Evolutionary conservation across 2,329 filamentous ascomycete species (phyloP).

Genomic region (Amesomyces nigricolor): DNA sequence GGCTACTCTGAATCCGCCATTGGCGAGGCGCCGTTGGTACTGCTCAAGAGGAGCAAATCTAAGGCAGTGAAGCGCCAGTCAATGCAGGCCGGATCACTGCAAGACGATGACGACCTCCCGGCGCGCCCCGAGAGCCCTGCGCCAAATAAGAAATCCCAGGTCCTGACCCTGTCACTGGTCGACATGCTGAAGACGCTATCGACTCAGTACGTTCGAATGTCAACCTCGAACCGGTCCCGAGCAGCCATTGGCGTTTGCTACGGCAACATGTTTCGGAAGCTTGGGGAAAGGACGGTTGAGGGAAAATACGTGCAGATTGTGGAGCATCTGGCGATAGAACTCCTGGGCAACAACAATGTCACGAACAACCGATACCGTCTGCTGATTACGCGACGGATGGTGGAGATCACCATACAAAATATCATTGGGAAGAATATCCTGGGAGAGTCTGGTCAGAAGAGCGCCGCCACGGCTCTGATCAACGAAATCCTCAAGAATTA

Average conservation of each 20-base stretch:
- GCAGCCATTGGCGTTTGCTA: slow-evolving; percentile 86
- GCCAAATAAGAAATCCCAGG: slow-evolving; percentile 62
- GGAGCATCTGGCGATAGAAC: slow-evolving; percentile 71
- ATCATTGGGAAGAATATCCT: slow-evolving; percentile 76
- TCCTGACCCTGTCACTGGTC: slow-evolving; percentile 66
- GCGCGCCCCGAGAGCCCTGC: slow-evolving; percentile 68
- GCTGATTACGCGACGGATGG: slow-evolving; percentile 76
- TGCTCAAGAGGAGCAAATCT: slow-evolving; percentile 65
- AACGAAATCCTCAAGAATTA: slow-evolving; percentile 93
- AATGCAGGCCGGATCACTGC: slow-evolving; percentile 49
- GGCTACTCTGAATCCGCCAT: slow-evolving; percentile 60
- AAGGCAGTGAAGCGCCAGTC: slow-evolving; percentile 52
- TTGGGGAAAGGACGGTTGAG: slow-evolving; percentile 81
- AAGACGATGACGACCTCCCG: slow-evolving; percentile 67
- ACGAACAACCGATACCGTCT: slow-evolving; percentile 82
- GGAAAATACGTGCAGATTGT: slow-evolving; percentile 75
- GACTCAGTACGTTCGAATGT: slow-evolving; percentile 69
- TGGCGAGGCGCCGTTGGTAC: slow-evolving; percentile 45
- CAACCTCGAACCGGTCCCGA: slow-evolving; percentile 73
- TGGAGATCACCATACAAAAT: slow-evolving; percentile 77
- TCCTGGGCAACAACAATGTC: slow-evolving; percentile 71
- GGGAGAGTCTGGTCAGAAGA: slow-evolving; percentile 81
- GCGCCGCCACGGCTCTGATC: slow-evolving; percentile 73
- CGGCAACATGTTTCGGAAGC: slow-evolving; percentile 66
- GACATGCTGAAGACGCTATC: slow-evolving; percentile 78